Base-by-base conservation (phyloP, 495 filamentous ascomycete species). In the Aspergillus haitiensis region DNA sequence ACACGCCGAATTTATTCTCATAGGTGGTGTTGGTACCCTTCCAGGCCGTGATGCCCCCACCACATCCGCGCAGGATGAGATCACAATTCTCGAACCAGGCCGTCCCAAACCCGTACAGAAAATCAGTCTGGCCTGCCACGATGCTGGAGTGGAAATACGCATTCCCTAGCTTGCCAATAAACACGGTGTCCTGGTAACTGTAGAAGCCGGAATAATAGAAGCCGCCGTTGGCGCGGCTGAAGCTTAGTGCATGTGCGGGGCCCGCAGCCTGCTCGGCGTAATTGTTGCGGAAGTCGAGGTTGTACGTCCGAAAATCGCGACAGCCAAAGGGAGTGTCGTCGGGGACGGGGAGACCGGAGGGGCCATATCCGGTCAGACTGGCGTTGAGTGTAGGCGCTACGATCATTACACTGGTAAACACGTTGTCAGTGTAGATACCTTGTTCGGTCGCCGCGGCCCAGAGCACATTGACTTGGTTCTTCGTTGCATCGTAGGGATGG, bases 1-100 rank as follows among this genome's bases (percentile, higher is more conserved):
- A 87, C n/a, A 83, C 75, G 32, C 84, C 84, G 70, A 84, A 87
- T 55, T 84, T 85, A 68, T 87, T 87, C 5, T 60, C 60, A 56
- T 81, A 84, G 27, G 82, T 86, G 0, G 83, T 86, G 68, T 87
- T 87, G 1, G 79, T 83, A 11, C 83, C 84, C 55, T 87, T 87
- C 84, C 84, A 86, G 6, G 84, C 84, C 11, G 82, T 85, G 48
- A 86, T 79, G 49, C 84, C 84, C 56, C 84, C 84, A 21, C 84
- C 84, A 64, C 83, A 86, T 48, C 68, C 67, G 35, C 84, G 78
- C 16, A 87, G 73, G 2, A 69, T 65, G 7, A 86, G 55, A 2
- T 67, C 60, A 4, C 68, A 77, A 3, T 70, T 65, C 61, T 81
- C 69, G 32, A 81, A 67, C 71, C 75, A 83, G 16, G 73, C 74